Percentiles rank a stretch among this genome's conserved stretches.
phyloP scores from a whole-genome alignment of 805 yeast genomes.

The Myxozyma mucilagina region DNA sequence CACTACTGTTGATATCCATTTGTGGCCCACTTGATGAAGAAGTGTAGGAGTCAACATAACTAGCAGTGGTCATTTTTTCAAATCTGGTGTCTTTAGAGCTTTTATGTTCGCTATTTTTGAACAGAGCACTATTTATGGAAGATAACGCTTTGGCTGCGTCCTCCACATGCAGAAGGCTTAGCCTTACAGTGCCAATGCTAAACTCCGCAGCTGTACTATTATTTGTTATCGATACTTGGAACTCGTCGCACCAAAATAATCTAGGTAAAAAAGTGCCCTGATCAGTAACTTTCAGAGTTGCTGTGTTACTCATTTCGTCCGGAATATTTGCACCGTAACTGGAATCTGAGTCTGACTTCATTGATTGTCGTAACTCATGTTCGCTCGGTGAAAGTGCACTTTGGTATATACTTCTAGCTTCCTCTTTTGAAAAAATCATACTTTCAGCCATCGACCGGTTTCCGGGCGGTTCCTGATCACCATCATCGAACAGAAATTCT shows the following conservation, averaged over 20 bases:
- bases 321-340: neutral
- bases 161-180: constrained; percentile 25
- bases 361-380: neutral
- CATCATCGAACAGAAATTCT: constrained; percentile 21
- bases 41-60: constrained; percentile 7
- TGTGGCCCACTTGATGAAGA: neutral
- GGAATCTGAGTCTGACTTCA: neutral
- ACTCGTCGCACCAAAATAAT: constrained; percentile 23
- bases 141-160: constrained; percentile 14
- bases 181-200: constrained; percentile 8
- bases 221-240: constrained; percentile 8
- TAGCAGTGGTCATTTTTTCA: neutral
- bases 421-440: constrained; percentile 64
- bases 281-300: neutral
- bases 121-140: constrained; percentile 14
- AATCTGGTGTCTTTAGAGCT: no score
- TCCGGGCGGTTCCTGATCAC: neutral
- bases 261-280: neutral
- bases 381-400: constrained; percentile 64
- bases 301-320: neutral
- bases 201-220: constrained; percentile 9
- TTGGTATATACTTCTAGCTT: constrained; percentile 74
- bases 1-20: neutral
- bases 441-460: constrained; percentile 43
- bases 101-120: neutral